Percentiles rank a stretch among this genome's conserved stretches.
phyloP scores from a whole-genome alignment of 495 filamentous ascomycete genomes.

The Hypoxylon lenormandii region DNA sequence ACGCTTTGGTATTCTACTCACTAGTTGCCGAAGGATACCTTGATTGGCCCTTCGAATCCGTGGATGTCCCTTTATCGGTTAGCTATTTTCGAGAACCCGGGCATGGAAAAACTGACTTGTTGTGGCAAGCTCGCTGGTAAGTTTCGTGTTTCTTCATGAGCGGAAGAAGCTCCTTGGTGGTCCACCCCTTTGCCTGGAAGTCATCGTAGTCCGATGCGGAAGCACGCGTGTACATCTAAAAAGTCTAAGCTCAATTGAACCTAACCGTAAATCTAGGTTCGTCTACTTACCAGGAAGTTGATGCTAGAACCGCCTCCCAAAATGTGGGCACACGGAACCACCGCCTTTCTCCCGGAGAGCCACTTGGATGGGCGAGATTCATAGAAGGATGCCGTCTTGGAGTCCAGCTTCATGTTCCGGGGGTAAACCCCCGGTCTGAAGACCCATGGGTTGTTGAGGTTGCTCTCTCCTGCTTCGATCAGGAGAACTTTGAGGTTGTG shows the following conservation, averaged over 20 bases:
- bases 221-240: conserved; percentile 85
- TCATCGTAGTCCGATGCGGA: conserved; percentile 86
- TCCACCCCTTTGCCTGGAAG: conserved; percentile 84
- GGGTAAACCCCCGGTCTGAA: conserved; percentile 83
- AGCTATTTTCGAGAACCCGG: conserved; percentile 6
- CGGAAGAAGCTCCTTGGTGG: conserved; percentile 79
- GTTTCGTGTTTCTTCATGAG: conserved; percentile 88
- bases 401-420: conserved; percentile 83
- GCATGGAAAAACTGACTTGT: conserved; percentile 54
- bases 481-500: conserved; percentile 82
- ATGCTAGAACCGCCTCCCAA: conserved; percentile 82
- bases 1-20: conserved; percentile 29
- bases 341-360: conserved; percentile 75
- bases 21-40: conserved; percentile 85
- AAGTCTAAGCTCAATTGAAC: conserved; percentile 6
- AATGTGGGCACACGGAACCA: conserved; percentile 83
- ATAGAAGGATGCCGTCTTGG: conserved; percentile 88
- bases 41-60: conserved; percentile 84
- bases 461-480: conserved; percentile 82
- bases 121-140: conserved; percentile 80
- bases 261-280: neutral
- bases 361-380: conserved; percentile 79
- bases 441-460: conserved; percentile 86
- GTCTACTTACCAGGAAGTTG: conserved; percentile 76
- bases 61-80: conserved; percentile 68